Evolutionary conservation across 495 filamentous ascomycete genomes (phyloP), one percentile per base, ranked within the genome.

Genomic region (Geoglossum glabrum): DNA sequence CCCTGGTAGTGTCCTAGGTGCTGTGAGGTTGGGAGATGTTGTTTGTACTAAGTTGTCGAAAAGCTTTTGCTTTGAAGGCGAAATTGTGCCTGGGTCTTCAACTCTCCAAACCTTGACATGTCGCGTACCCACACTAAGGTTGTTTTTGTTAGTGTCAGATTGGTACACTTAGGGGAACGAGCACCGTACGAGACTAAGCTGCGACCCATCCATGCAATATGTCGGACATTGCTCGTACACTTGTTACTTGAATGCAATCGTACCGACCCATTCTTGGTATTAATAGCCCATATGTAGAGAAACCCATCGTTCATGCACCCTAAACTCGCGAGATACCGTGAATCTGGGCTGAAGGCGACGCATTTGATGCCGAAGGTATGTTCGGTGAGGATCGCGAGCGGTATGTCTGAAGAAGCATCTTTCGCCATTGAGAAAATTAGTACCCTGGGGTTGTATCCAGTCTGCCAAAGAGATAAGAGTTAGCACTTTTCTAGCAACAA

Each of bases 21-120:
- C 62, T n/a, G 49, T 26, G 46, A 54, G 63, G 58, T 59, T 65
- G 61, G 30, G 57, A 0, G 69, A 57, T n/a, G 64, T 60, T 2
- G 56, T 19, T 25, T 60, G 36, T 13, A 52, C 38, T 2, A 60
- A 64, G 3, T 62, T 63, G 43, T 81, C 77, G 21, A 66, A 61
- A 60, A 70, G 69, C 59, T 72, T 74, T 54, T 68, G 68, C 57
- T 78, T 80, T 28, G 68, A 68, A 25, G 73, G 74, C 57, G 70
- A 75, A 23, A 62, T 69, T 45, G 66, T 69, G 59, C 66, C 65
- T 13, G 61, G 65, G 10, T 86, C 83, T 31, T 90, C 86, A 19
- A 88, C 77, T 61, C 84, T 77, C 92, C 92, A 98, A 31, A 93
- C 78, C 68, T 97, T 98, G 63, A 95, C 80, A 72, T 96, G 89